These are phyloP conservation scores for Moesziomyces sp. DNA, from an alignment of 1,284 basidiomycete genomes.

Conservation along the genomic window DNA sequence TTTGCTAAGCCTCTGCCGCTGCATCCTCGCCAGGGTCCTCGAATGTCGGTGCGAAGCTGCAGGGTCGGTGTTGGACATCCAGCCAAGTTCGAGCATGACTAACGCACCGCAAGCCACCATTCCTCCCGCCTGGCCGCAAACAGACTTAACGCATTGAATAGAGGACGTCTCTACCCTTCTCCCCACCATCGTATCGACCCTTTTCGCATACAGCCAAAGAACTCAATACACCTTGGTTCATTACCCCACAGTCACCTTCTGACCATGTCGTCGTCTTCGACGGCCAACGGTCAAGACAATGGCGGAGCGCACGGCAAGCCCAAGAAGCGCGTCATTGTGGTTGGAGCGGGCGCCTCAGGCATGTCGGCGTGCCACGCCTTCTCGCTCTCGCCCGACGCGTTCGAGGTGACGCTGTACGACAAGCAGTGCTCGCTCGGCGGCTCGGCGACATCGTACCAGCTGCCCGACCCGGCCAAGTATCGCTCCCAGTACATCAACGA, in stretches of 20 bases:
- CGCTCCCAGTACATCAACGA: slow-evolving; percentile 64
- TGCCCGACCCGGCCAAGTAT: slow-evolving; percentile 56
- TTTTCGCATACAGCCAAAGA: too few species aligned
- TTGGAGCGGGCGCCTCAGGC: slow-evolving; percentile 56
- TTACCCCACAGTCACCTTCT: neutral
- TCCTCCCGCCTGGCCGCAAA: too few species aligned
- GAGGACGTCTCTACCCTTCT: neutral
- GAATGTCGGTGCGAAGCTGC: neutral
- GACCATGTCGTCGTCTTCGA: slow-evolving; percentile 12
- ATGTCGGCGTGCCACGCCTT: slow-evolving; percentile 59
- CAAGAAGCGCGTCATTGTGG: slow-evolving; percentile 61
- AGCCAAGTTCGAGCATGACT: neutral
- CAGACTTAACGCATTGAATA: too few species aligned
- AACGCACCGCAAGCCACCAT: neutral
- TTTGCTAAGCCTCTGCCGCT: slow-evolving; percentile 4
- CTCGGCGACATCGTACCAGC: slow-evolving; percentile 60
- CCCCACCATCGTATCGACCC: too few species aligned
- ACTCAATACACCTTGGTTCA: neutral
- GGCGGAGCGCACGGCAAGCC: slow-evolving; percentile 11
- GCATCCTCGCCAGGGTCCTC: neutral
- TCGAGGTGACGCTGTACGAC: slow-evolving; percentile 61
- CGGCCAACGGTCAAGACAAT: slow-evolving; percentile 13
- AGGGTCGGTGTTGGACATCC: neutral
- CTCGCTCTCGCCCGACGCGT: slow-evolving; percentile 51
- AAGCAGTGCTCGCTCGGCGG: slow-evolving; percentile 56